Evolutionary conservation across 495 filamentous ascomycete species (phyloP).

Genomic region (Daldinia concentrica): DNA sequence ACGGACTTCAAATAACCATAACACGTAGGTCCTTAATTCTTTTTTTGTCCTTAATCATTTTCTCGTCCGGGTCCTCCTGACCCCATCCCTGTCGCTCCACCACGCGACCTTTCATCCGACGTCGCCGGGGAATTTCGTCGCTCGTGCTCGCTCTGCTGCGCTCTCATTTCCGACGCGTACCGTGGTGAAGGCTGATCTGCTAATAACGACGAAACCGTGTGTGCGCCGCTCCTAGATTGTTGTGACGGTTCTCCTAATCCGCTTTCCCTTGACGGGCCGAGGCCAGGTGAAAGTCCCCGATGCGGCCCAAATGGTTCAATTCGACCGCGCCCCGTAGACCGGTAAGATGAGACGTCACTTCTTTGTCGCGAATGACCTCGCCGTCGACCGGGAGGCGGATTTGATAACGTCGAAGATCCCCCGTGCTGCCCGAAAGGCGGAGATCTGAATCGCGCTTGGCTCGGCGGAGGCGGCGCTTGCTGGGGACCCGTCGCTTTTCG

Average conservation of each 20-base stretch:
- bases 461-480: slow-evolving; percentile 65
- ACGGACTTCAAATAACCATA: slow-evolving; percentile 12
- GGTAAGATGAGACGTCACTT: slow-evolving; percentile 69
- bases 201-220: slow-evolving; percentile 60
- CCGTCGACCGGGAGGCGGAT: slow-evolving; percentile 66
- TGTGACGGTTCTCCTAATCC: slow-evolving; percentile 42
- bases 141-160: slow-evolving; percentile 37
- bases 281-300: slow-evolving; percentile 54
- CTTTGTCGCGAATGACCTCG: slow-evolving; percentile 74
- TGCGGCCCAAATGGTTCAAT: slow-evolving; percentile 50
- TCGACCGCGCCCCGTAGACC: slow-evolving; percentile 50
- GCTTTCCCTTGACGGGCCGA: slow-evolving; percentile 42
- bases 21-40: not conserved
- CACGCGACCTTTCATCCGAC: slow-evolving; percentile 46
- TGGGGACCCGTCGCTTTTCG: slow-evolving; percentile 75
- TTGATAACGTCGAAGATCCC: slow-evolving; percentile 59
- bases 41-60: slow-evolving; percentile 32
- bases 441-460: slow-evolving; percentile 62
- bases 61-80: slow-evolving; percentile 37
- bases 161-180: slow-evolving; percentile 45
- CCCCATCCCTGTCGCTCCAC: slow-evolving; percentile 31
- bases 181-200: slow-evolving; percentile 56
- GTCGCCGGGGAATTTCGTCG: slow-evolving; percentile 41
- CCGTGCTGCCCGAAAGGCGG: slow-evolving; percentile 66
- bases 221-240: slow-evolving; percentile 49